Percentiles rank a stretch among this genome's conserved stretches.
phyloP scores from a whole-genome alignment of 1,139 yeast species.

The Insectozyma bohioensis region DNA sequence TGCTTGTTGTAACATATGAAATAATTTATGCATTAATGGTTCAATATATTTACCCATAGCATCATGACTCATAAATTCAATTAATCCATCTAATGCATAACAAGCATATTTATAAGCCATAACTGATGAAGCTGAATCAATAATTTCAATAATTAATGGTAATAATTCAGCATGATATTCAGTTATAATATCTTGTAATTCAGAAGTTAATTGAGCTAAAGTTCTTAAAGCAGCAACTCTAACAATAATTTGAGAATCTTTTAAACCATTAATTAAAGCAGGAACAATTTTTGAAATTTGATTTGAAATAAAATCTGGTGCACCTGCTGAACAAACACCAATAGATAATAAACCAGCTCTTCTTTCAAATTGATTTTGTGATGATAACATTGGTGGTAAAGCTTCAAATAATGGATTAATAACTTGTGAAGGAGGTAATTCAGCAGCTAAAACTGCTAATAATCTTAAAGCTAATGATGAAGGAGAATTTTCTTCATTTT shows the following conservation, averaged over 20 bases:
- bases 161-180: slow-evolving; percentile 78
- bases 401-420: slow-evolving; percentile 75
- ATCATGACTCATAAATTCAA: slow-evolving; percentile 88
- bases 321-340: slow-evolving; percentile 86
- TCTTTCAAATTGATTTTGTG: slow-evolving; percentile 72
- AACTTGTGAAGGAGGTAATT: slow-evolving; percentile 91
- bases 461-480: slow-evolving; percentile 77
- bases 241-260: slow-evolving; percentile 75
- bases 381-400: slow-evolving; percentile 59
- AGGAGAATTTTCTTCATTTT: slow-evolving; percentile 88
- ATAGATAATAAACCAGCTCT: slow-evolving; percentile 84
- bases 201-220: slow-evolving; percentile 74
- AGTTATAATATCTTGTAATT: slow-evolving; percentile 81
- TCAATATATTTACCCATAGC: slow-evolving; percentile 80
- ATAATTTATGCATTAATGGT: slow-evolving; percentile 86
- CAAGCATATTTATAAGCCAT: slow-evolving; percentile 91
- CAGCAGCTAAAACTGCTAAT: slow-evolving; percentile 73
- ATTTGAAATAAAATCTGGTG: slow-evolving; percentile 85
- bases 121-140: slow-evolving; percentile 81
- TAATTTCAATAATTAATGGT: slow-evolving; percentile 83
- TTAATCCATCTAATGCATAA: slow-evolving; percentile 83
- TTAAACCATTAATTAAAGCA: slow-evolving; percentile 71
- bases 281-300: slow-evolving; percentile 76
- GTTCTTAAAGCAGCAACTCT: slow-evolving; percentile 86
- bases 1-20: slow-evolving; percentile 73